Base-by-base conservation (phyloP, 1,139 yeast species). In the Zygosaccharomyces pseudobailii region DNA sequence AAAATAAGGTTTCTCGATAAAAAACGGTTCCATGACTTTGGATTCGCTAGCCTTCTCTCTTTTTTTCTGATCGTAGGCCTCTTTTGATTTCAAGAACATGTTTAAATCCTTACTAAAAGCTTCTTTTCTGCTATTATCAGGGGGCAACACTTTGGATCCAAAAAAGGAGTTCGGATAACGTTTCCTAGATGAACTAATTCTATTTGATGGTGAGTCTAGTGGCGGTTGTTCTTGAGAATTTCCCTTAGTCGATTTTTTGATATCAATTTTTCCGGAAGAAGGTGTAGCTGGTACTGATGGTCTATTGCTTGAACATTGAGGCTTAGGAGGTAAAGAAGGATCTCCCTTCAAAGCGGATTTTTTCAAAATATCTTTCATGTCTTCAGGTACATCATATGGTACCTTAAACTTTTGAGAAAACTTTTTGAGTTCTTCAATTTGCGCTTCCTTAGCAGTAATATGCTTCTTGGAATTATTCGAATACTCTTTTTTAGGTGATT, bases 361-460 rank as follows among this genome's bases (percentile, higher is more conserved):
- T 53, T 68, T 71, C 46, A 67, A 56, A 32, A 86, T 83, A 4
- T 95, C 92, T 52, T 85, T 73, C 61, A 87, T 73, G 62, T 88
- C 96, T 31, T 78, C 68, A 5, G 96, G 96, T 59, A 83, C 74
- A 52, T 80, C 80, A 54, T 80, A 79, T 3, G 87, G 87, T 24
- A 88, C 79, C 67, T 87, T 87, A 67, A 87, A 87, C 56, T 79
- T 85, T 44, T 87, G 89, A 43, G 95, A 81, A 63, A 89, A 89
- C 63, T 86, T 87, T 53, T 80, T 82, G 49, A 88, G 72, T 10
- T 92, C 87, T 55, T 84, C 83, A 55, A 87, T 80, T 70, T 79
- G 95, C 55, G 79, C 77, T 62, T 80, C 82, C 8, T 82, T 80
- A 55, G 56, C 47, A 19, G 44, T 50, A 21, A 34, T 42, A 23